Evolutionary conservation across 2,329 filamentous ascomycete genomes (phyloP).

Genomic region (Fusarium incarnatum): DNA sequence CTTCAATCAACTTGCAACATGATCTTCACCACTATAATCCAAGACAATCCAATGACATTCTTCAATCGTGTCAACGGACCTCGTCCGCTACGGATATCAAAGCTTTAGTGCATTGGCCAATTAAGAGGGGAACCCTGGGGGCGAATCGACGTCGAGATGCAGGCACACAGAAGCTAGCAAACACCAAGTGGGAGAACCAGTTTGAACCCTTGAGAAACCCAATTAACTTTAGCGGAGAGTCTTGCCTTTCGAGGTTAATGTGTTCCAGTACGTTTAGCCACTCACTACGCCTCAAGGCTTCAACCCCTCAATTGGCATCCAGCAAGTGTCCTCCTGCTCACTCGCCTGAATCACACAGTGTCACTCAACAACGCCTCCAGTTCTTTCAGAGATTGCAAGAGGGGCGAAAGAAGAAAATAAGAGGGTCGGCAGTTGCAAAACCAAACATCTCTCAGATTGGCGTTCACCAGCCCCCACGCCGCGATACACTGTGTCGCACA

Average conservation of each 20-base stretch:
- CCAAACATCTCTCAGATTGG: not conserved
- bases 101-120: not conserved
- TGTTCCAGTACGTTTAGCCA: not conserved
- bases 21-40: not conserved
- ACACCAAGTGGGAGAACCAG: not conserved
- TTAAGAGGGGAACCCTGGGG: not conserved
- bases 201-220: not conserved
- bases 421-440: not conserved
- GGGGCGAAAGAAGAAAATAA: not conserved
- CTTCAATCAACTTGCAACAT: not conserved
- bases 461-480: not conserved
- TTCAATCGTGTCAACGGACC: not conserved
- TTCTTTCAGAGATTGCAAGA: not conserved
- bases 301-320: not conserved
- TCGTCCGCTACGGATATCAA: not conserved
- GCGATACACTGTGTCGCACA: slow-evolving; percentile 9
- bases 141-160: not conserved
- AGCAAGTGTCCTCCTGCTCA: not conserved
- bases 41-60: not conserved
- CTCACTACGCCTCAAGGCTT: not conserved
- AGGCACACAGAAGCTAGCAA: not conserved
- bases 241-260: not conserved
- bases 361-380: not conserved
- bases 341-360: not conserved
- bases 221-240: not conserved